Evolutionary conservation across 2,329 filamentous ascomycete species (phyloP).

Genomic region (Scytalidium lignicola): DNA sequence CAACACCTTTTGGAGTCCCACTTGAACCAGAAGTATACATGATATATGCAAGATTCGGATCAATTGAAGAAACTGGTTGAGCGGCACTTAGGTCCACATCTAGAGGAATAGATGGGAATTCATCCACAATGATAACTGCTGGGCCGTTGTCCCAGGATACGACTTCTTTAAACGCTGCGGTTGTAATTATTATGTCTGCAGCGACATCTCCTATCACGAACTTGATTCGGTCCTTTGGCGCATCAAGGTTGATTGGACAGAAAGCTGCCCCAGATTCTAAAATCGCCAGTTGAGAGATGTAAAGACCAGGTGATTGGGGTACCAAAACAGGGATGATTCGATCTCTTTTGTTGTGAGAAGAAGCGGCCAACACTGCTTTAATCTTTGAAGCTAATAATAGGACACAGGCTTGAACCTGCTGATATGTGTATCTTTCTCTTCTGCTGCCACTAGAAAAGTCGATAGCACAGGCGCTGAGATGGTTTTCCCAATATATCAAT

Average conservation of each 20-base stretch:
- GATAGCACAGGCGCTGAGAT: conserved; percentile 46
- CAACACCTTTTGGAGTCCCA: conserved; percentile 82
- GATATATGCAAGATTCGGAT: conserved; percentile 64
- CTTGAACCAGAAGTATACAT: conserved; percentile 94
- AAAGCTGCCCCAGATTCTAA: conserved; percentile 81
- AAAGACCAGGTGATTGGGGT: conserved; percentile 71
- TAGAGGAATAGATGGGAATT: conserved; percentile 16
- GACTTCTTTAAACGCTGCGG: conserved; percentile 36
- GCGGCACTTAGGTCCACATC: not conserved
- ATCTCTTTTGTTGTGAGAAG: conserved; percentile 8
- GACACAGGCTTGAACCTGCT: conserved; percentile 36
- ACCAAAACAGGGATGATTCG: conserved; percentile 70
- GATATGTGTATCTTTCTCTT: conserved; percentile 22
- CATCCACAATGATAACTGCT: conserved; percentile 36
- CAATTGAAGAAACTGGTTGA: not conserved
- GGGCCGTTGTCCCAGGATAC: conserved; percentile 32
- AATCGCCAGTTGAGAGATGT: conserved; percentile 71
- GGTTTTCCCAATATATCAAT: conserved; percentile 46
- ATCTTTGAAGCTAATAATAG: conserved; percentile 16
- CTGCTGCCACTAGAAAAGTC: conserved; percentile 53
- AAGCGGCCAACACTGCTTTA: conserved; percentile 12
- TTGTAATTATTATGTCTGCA: conserved; percentile 65
- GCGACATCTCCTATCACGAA: conserved; percentile 78
- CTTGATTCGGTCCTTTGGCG: conserved; percentile 67
- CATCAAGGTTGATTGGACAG: conserved; percentile 76